phyloP scores from a whole-genome alignment of 2,329 filamentous ascomycete species.

The Colletotrichum coccodes region DNA sequence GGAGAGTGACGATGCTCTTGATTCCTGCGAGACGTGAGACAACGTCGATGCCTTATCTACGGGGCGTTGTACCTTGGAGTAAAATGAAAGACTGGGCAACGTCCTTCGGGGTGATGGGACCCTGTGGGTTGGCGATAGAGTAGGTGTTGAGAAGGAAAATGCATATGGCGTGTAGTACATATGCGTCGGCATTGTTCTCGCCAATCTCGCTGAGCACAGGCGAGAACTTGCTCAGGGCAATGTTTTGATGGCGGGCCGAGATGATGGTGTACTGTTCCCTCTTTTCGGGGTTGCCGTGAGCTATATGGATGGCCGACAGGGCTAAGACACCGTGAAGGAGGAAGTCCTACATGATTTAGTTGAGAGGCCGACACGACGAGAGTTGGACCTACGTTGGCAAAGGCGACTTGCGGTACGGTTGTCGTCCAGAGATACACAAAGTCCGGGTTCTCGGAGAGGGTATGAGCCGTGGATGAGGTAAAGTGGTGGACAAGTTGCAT shows the following conservation, averaged over 20 bases:
- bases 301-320: slow-evolving; percentile 33
- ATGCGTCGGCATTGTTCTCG: slow-evolving; percentile 34
- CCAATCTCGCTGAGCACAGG: slow-evolving; percentile 31
- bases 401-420: slow-evolving; percentile 22
- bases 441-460: slow-evolving; percentile 24
- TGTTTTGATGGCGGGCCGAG: slow-evolving; percentile 33
- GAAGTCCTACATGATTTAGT: slow-evolving; percentile 29
- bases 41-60: too few species aligned
- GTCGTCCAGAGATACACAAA: slow-evolving; percentile 27
- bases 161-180: slow-evolving; percentile 35
- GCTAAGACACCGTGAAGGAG: slow-evolving; percentile 36
- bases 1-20: slow-evolving; percentile 31
- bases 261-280: slow-evolving; percentile 27
- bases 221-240: slow-evolving; percentile 32
- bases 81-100: slow-evolving; percentile 35
- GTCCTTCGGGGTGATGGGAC: slow-evolving; percentile 25
- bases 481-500: slow-evolving; percentile 28
- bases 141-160: slow-evolving; percentile 36
- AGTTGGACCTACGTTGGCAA: neutral
- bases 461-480: slow-evolving; percentile 20
- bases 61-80: slow-evolving; percentile 27
- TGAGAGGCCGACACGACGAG: too few species aligned
- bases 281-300: slow-evolving; percentile 31
- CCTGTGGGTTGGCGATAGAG: slow-evolving; percentile 27
- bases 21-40: slow-evolving; percentile 17